Conservation (phyloP, 306 rosid genomes). For the Clitoria ternatea region DNA sequence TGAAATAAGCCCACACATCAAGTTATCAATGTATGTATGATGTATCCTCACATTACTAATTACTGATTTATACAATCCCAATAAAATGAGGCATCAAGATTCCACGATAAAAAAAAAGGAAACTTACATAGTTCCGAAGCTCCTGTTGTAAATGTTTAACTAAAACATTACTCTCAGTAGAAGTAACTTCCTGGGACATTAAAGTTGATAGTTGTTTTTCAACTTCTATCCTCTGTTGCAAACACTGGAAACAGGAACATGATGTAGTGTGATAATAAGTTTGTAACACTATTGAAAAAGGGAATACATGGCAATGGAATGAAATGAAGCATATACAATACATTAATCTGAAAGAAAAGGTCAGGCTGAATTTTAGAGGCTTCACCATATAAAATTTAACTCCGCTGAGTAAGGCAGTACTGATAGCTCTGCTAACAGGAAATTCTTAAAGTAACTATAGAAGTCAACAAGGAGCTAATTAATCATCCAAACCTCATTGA, state of each 20-base stretch:
- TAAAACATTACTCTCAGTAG: conserved; percentile 44
- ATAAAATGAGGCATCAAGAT: not conserved
- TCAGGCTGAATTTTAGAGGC: conserved; percentile 4
- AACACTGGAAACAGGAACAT: conserved; percentile 53
- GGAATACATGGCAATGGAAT: not conserved
- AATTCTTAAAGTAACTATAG: not conserved
- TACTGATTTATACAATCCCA: too few relatives aligned
- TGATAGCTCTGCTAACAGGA: not conserved
- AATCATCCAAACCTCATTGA: conserved; percentile 57
- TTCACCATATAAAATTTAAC: conserved; percentile 14
- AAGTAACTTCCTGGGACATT: conserved; percentile 52
- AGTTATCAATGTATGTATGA: not conserved
- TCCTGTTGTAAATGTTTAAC: conserved; percentile 84
- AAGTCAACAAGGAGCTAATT: conserved; percentile 17
- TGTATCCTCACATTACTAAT: conserved; percentile 16
- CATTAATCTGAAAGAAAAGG: conserved; percentile 10
- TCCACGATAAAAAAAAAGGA: conserved; percentile 15
- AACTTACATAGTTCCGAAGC: conserved; percentile 75
- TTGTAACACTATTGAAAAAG: not conserved
- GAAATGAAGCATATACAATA: conserved; percentile 13
- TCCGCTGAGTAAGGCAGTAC: not conserved
- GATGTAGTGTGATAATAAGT: not conserved
- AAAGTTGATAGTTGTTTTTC: conserved; percentile 69
- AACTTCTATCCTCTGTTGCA: conserved; percentile 69
- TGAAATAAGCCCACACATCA: conserved; percentile 16